Base-by-base conservation (phyloP, 1,284 basidiomycete genomes). In the Sparassis latifolia region DNA sequence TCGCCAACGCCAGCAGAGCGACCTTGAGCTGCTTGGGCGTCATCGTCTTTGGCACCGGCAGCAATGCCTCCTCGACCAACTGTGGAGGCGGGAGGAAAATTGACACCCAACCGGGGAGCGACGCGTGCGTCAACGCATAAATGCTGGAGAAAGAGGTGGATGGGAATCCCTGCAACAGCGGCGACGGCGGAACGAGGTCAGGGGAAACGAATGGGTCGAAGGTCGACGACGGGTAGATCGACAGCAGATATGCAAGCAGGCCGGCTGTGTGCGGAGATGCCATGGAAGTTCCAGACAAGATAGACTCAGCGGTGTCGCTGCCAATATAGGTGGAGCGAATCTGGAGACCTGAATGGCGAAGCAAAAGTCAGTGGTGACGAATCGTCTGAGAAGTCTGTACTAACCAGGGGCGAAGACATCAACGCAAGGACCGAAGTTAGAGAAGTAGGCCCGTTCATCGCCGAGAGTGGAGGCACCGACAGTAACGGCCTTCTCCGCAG, bases 371-470 rank as follows among this genome's bases (percentile, higher is more conserved):
- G 27, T n/a, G 10, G 2, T 33, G 10, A 45, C 32, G 39, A 20
- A 29, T 48, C 20, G 20, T 20, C 20, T 20, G 20, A 20, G 20
- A 20, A 20, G 20, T 6, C 9, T 33, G 10, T 5, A 55, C 59
- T 32, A 63, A 60, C 84, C 87, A 35, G 88, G 87, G 5, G 82
- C 86, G 62, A 88, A 88, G 64, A 90, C 70, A 62, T 90, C 86
- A 57, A 89, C 82, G 61, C 84, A 83, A 55, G 77, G 65, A 54
- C 83, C 84, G 63, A 72, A 77, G 77, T 86, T 88, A 60, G 80
- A 83, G 76, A 91, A 91, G 72, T 84, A 86, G 33, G 89, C 87
- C 45, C 84, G 77, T 58, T 80, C 78, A 65, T 93, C 89, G 44
- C 67, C 72, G 53, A 87, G 75, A 42, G 79, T 83, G 28, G 80